A percentile compares a stretch with the other conserved stretches of the same genome.
Evolutionary conservation across 2,329 filamentous ascomycete genomes (phyloP).

Genomic region (Calonectria leucothoes): DNA sequence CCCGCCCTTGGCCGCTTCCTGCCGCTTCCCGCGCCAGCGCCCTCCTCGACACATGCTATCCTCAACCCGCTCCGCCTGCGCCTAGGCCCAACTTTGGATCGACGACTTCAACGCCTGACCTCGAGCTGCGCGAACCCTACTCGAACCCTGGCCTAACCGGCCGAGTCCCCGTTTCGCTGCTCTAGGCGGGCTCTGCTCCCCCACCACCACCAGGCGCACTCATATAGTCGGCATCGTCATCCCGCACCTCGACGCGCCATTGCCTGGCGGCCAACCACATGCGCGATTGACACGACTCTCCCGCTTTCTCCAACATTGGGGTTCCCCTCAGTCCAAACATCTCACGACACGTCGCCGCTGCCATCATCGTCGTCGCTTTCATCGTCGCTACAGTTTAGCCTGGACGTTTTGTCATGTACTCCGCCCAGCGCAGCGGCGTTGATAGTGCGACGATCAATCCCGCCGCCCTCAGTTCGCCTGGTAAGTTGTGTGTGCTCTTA

Average conservation of each 20-base stretch:
- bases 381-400: conserved; percentile 37
- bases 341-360: conserved; percentile 72
- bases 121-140: conserved; percentile 16
- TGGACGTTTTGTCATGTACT: conserved; percentile 51
- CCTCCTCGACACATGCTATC: conserved; percentile 19
- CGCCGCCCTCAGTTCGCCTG: conserved; percentile 83
- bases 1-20: conserved; percentile 19
- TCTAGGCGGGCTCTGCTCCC: conserved; percentile 32
- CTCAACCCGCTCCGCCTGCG: conserved; percentile 27
- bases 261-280: conserved; percentile 61
- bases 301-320: conserved; percentile 52
- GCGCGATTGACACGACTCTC: conserved; percentile 60
- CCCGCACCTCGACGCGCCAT: conserved; percentile 38
- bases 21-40: conserved; percentile 11
- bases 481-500: conserved; percentile 62
- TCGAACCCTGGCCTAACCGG: conserved; percentile 33
- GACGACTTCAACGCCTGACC: conserved; percentile 4
- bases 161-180: conserved; percentile 34
- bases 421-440: conserved; percentile 73
- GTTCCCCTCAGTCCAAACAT: conserved; percentile 62
- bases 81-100: conserved; percentile 13
- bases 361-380: conserved; percentile 43
- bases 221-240: conserved; percentile 41
- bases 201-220: conserved; percentile 24
- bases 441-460: conserved; percentile 93